Evolutionary conservation across 2,329 filamentous ascomycete genomes (phyloP).

Genomic region (Neoscytalidium dimidiatum): DNA sequence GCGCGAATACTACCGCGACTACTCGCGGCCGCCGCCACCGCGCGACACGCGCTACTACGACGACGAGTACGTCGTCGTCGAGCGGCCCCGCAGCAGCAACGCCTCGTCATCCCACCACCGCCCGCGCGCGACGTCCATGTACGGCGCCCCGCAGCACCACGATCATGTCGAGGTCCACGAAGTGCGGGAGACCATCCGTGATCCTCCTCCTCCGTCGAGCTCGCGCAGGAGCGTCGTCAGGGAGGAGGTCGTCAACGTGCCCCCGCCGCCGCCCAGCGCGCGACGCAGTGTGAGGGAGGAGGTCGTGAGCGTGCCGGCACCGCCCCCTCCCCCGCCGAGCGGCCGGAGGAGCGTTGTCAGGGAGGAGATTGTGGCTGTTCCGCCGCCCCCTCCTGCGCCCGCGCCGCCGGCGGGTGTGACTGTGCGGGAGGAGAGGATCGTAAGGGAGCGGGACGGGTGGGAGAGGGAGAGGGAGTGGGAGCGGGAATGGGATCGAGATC

Average conservation of each 20-base stretch:
- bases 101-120: neutral
- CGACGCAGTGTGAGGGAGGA: no score
- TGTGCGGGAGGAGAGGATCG: neutral
- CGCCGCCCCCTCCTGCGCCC: neutral
- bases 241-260: neutral
- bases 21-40: slow-evolving; percentile 4
- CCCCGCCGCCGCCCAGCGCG: neutral
- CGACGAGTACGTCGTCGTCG: slow-evolving; percentile 17
- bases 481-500: neutral
- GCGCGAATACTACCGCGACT: slow-evolving; percentile 11
- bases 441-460: neutral
- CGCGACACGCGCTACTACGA: neutral
- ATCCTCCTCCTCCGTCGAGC: neutral
- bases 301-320: neutral
- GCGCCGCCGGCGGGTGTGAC: neutral
- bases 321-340: no score
- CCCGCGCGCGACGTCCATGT: slow-evolving; percentile 2
- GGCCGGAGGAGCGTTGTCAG: neutral
- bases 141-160: neutral
- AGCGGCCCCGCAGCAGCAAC: neutral
- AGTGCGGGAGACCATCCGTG: neutral
- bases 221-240: neutral
- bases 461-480: neutral
- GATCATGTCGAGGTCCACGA: slow-evolving; percentile 2
- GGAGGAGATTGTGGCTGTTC: no score